A percentile compares a stretch with the other conserved stretches of the same genome.
Conservation (phyloP, 2,329 filamentous ascomycete species). For the Aschersonia sp. region DNA sequence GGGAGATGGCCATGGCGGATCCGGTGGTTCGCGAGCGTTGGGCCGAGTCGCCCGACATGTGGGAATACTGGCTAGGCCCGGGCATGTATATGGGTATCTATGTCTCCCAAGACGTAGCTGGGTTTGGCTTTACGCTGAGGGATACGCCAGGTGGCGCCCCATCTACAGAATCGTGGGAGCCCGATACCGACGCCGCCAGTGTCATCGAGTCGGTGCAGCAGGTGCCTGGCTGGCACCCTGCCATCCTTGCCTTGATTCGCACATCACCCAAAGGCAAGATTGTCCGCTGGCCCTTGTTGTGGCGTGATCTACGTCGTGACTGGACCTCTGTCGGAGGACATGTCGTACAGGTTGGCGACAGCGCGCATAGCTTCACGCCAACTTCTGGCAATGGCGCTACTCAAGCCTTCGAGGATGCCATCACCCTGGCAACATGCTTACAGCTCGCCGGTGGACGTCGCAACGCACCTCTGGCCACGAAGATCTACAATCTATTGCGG, state of each 20-base stretch:
- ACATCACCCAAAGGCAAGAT: conserved; percentile 1
- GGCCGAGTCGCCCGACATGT: neutral
- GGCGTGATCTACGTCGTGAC: conserved; percentile 4
- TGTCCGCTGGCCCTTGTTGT: conserved; percentile 7
- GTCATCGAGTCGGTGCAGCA: neutral
- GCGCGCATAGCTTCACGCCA: conserved; percentile 8
- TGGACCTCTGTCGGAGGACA: conserved; percentile 6
- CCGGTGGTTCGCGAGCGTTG: neutral
- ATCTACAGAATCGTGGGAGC: conserved; percentile 2
- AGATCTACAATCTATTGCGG: conserved; percentile 3
- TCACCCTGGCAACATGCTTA: conserved; percentile 8
- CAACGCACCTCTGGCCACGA: neutral
- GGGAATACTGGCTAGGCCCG: conserved; percentile 1
- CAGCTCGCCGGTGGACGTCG: conserved; percentile 1
- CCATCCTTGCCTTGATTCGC: neutral
- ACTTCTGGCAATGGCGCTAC: conserved; percentile 8
- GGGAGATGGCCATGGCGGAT: neutral
- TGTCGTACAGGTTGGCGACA: conserved; percentile 9
- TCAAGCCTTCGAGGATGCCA: conserved; percentile 8
- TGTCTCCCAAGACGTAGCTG: neutral
- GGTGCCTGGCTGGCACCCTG: conserved; percentile 1
- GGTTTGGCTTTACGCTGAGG: conserved; percentile 1
- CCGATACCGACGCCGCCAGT: conserved; percentile 1
- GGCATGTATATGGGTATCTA: conserved; percentile 2
- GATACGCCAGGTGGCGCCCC: neutral